phyloP scores from a whole-genome alignment of 2,329 filamentous ascomycete genomes.

The Trichoderma harzianum region DNA sequence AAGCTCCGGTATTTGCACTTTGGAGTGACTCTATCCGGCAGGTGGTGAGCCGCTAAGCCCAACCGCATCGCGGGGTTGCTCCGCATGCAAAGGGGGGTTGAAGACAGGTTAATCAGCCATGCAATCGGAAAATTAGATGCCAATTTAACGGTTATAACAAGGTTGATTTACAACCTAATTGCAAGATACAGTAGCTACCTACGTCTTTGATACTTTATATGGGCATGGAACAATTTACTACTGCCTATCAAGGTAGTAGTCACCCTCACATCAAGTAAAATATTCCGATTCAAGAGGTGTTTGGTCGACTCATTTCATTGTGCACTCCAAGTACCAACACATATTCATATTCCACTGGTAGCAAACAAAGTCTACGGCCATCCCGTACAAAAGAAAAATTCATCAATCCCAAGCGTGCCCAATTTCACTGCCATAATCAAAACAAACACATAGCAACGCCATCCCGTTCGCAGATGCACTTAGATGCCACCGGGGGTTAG shows the following conservation, averaged over 20 bases:
- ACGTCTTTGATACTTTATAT: neutral
- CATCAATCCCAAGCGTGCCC: constrained; percentile 17
- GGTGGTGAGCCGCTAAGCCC: constrained; percentile 7
- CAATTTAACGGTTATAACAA: neutral
- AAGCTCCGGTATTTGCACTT: neutral
- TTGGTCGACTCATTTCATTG: neutral
- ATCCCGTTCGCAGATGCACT: constrained; percentile 34
- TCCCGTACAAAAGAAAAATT: constrained; percentile 5
- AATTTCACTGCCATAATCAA: constrained; percentile 18
- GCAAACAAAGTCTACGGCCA: constrained; percentile 1
- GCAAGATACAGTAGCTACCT: neutral
- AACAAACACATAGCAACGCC: constrained; percentile 30
- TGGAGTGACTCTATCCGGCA: constrained; percentile 7
- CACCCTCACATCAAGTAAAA: neutral
- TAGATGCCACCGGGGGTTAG: constrained; percentile 19
- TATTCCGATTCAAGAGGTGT: neutral
- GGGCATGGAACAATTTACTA: neutral
- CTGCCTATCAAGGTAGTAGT: neutral
- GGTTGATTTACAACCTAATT: neutral
- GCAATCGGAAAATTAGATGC: neutral
- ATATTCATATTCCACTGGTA: constrained; percentile 12
- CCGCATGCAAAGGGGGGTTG: neutral
- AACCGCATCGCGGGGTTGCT: constrained; percentile 8
- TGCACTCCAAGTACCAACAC: neutral
- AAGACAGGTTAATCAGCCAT: neutral